Evolutionary conservation across 352 stramenopile species (phyloP).

Genomic region (Phytophthora kernoviae): DNA sequence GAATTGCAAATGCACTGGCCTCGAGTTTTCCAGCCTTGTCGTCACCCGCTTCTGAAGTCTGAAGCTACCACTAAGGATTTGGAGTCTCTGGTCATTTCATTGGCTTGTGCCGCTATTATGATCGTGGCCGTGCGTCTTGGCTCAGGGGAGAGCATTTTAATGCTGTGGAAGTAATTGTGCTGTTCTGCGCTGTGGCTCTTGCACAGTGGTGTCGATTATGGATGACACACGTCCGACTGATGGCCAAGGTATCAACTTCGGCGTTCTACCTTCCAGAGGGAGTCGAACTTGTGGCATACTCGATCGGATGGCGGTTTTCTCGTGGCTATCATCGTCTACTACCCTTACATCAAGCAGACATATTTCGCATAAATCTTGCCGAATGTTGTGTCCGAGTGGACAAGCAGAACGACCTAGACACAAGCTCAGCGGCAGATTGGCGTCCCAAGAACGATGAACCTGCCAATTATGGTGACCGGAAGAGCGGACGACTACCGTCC

Average conservation of each 20-base stretch:
- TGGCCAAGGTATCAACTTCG: slow-evolving; percentile 49
- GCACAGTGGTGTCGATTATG: slow-evolving; percentile 46
- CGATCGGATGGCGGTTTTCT: slow-evolving; percentile 48
- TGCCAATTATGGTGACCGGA: no score
- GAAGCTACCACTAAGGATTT: slow-evolving; percentile 29
- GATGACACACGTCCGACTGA: slow-evolving; percentile 42
- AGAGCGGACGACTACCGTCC: slow-evolving; percentile 6
- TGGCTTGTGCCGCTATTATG: slow-evolving; percentile 39
- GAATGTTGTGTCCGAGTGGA: no score
- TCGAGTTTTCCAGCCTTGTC: slow-evolving; percentile 23
- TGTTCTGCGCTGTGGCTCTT: slow-evolving; percentile 45
- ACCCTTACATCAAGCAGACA: slow-evolving; percentile 54
- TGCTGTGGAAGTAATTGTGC: slow-evolving; percentile 38
- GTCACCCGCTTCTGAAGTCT: slow-evolving; percentile 27
- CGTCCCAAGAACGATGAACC: no score
- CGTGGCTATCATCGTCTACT: slow-evolving; percentile 51
- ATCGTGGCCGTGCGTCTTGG: slow-evolving; percentile 36
- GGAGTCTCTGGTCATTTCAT: slow-evolving; percentile 37
- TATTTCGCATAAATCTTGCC: slow-evolving; percentile 30
- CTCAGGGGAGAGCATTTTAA: slow-evolving; percentile 27
- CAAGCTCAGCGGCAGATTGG: no score
- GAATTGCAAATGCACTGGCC: slow-evolving; percentile 33
- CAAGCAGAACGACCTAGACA: no score
- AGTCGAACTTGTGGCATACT: slow-evolving; percentile 42
- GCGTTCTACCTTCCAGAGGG: slow-evolving; percentile 48